phyloP scores from a whole-genome alignment of 345 rosid species.

The Luvunga scandens region DNA sequence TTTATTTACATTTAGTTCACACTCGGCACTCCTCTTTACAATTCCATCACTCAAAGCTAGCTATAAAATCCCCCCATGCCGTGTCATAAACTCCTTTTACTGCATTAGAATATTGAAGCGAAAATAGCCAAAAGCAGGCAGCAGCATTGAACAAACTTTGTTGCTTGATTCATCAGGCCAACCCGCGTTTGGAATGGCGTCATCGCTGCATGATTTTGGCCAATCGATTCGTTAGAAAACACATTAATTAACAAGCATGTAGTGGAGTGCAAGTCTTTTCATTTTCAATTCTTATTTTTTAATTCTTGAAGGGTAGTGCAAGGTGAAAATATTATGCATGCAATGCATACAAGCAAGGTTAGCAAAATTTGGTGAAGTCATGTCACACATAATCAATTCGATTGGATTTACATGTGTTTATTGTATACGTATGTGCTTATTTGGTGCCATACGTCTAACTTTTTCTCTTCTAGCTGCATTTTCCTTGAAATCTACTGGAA shows the following conservation, averaged over 20 bases:
- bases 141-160: background rate
- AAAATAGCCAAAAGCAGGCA: background rate
- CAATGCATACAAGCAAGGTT: background rate
- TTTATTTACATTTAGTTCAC: background rate
- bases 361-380: background rate
- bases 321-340: background rate
- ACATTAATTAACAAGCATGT: background rate
- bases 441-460: too few species aligned
- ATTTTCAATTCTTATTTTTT: background rate
- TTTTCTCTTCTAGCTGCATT: background rate
- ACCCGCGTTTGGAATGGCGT: background rate
- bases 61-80: background rate
- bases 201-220: background rate
- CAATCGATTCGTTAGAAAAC: background rate
- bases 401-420: background rate
- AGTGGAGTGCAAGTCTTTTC: background rate
- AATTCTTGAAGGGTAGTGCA: background rate
- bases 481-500: slow-evolving; percentile 7
- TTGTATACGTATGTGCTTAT: too few species aligned
- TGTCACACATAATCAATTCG: background rate
- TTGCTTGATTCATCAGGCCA: background rate
- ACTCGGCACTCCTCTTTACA: background rate
- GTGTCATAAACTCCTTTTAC: background rate
- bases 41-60: background rate
- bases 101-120: background rate